A percentile compares a stretch with the other conserved stretches of the same genome.
These are phyloP conservation scores for Liriodendron chinense DNA, from an alignment of 164 flowering plant genomes.

Conservation along the genomic window DNA sequence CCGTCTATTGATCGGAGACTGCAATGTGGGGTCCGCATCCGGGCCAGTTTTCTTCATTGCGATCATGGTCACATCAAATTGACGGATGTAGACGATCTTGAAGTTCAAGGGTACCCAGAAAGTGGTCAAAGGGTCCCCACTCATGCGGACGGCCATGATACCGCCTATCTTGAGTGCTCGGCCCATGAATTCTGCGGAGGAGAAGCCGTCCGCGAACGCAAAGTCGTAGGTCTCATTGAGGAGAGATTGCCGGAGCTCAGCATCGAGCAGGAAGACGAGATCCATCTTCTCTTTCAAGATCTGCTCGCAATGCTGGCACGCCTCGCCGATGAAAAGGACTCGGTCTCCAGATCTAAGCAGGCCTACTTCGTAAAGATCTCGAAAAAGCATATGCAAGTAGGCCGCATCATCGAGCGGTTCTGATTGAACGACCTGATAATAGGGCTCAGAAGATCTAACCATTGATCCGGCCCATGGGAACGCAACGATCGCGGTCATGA, in stretches of 20 bases:
- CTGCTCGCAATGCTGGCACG: not conserved
- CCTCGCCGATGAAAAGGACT: slow-evolving; percentile 30
- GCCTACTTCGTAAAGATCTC: slow-evolving; percentile 53
- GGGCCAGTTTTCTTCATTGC: slow-evolving; percentile 45
- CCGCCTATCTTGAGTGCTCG: slow-evolving; percentile 51
- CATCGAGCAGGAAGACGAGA: slow-evolving; percentile 22
- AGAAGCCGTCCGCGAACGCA: slow-evolving; percentile 21
- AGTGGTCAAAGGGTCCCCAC: slow-evolving; percentile 13
- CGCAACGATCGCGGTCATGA: slow-evolving; percentile 41
- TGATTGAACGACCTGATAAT: not conserved
- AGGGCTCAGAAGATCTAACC: not conserved
- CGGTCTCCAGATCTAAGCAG: slow-evolving; percentile 36
- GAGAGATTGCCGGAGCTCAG: slow-evolving; percentile 25
- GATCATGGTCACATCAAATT: slow-evolving; percentile 36
- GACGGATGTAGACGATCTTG: slow-evolving; percentile 50
- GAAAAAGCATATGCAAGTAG: slow-evolving; percentile 33
- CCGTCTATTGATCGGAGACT: slow-evolving; percentile 18
- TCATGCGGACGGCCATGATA: slow-evolving; percentile 34
- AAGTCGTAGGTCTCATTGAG: slow-evolving; percentile 40
- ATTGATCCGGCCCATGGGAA: slow-evolving; percentile 36
- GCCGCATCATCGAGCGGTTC: slow-evolving; percentile 5
- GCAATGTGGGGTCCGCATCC: not conserved
- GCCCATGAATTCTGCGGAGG: slow-evolving; percentile 31
- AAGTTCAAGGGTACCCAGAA: slow-evolving; percentile 40
- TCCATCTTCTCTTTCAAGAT: slow-evolving; percentile 26